phyloP scores from a whole-genome alignment of 78 protist genomes.

The Dictyostelium citrinum region DNA sequence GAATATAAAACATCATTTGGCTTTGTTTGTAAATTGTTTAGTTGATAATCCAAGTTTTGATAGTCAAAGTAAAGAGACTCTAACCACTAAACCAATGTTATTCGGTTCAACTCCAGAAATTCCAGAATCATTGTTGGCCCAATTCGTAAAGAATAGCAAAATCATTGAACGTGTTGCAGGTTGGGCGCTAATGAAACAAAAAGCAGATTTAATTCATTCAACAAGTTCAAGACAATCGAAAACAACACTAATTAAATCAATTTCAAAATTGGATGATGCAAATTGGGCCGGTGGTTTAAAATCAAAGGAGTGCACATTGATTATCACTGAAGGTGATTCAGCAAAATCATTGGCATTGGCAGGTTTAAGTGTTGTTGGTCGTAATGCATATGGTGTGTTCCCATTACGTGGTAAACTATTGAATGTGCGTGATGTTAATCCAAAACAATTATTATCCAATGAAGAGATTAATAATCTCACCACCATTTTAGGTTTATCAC shows the following conservation, averaged over 20 bases:
- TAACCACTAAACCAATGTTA: constrained; percentile 74
- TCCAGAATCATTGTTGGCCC: background rate
- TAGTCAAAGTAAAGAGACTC: constrained; percentile 97
- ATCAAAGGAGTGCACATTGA: constrained; percentile 96
- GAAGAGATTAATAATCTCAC: constrained; percentile 89
- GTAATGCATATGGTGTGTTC: constrained; percentile 99
- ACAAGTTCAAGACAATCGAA: constrained; percentile 23
- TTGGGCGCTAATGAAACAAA: constrained; percentile 77
- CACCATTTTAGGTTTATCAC: constrained; percentile 94
- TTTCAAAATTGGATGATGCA: constrained; percentile 98
- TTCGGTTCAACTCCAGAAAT: constrained; percentile 90
- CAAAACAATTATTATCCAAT: constrained; percentile 80
- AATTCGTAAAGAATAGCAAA: constrained; percentile 31
- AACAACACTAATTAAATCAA: constrained; percentile 4
- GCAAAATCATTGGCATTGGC: constrained; percentile 81
- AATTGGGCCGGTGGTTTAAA: constrained; percentile 94
- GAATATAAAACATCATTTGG: constrained; percentile 89
- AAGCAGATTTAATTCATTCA: constrained; percentile 53
- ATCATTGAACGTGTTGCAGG: constrained; percentile 69
- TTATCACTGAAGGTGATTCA: constrained; percentile 93
- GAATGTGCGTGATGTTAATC: constrained; percentile 97
- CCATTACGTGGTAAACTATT: constrained; percentile 99
- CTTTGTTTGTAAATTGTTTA: constrained; percentile 94
- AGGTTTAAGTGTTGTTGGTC: constrained; percentile 96
- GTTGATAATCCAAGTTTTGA: constrained; percentile 98